Evolutionary conservation across 2,329 filamentous ascomycete species (phyloP).

Genomic region (Xylaria digitata): DNA sequence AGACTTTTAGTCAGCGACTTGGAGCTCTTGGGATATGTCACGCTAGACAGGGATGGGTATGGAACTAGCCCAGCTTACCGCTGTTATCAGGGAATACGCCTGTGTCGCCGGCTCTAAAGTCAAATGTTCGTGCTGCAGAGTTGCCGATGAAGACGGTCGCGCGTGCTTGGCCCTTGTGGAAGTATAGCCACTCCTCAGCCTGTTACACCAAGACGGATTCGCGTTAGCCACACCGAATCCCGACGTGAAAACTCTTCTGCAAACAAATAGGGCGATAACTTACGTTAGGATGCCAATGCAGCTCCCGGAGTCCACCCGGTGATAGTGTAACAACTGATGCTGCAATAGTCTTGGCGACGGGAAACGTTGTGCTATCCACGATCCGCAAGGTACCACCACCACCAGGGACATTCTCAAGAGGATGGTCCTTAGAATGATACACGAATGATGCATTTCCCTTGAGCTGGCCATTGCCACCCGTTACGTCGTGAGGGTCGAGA

Average conservation of each 20-base stretch:
- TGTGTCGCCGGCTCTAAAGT: constrained; percentile 75
- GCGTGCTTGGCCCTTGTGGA: constrained; percentile 70
- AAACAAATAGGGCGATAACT: constrained; percentile 42
- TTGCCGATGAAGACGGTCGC: constrained; percentile 74
- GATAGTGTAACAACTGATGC: constrained; percentile 72
- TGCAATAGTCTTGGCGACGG: constrained; percentile 72
- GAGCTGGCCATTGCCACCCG: constrained; percentile 59
- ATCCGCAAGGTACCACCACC: constrained; percentile 71
- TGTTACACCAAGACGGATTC: constrained; percentile 43
- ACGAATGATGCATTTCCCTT: constrained; percentile 70
- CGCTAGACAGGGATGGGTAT: too few species aligned
- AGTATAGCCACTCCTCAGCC: constrained; percentile 79
- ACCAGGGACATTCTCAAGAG: constrained; percentile 67
- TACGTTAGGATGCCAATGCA: constrained; percentile 78
- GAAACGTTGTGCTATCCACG: constrained; percentile 75
- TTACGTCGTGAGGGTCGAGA: constrained; percentile 60
- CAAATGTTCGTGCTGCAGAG: constrained; percentile 71
- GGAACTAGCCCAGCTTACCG: constrained; percentile 51
- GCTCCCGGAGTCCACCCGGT: constrained; percentile 71
- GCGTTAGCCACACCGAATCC: constrained; percentile 21
- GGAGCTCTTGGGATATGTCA: neutral
- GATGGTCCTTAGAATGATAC: constrained; percentile 68
- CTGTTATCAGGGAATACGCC: constrained; percentile 75
- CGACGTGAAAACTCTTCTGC: neutral
- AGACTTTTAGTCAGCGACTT: neutral